Conservation (phyloP, 2,329 filamentous ascomycete genomes). For the Chalaropsis ovoidea region DNA sequence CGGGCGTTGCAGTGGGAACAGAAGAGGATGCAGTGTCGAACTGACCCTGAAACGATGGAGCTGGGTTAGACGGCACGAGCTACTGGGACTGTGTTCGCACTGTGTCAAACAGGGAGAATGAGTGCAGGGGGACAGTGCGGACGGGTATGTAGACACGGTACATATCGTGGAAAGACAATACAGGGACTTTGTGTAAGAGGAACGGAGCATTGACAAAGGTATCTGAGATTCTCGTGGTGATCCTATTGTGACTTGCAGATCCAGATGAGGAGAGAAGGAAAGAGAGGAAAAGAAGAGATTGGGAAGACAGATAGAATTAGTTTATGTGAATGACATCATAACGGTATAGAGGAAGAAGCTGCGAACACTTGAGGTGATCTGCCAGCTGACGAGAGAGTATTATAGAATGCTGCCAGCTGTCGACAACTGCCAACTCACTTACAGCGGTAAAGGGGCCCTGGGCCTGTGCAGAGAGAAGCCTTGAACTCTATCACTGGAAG, state of each 20-base stretch:
- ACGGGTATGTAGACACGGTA: background rate
- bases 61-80: background rate
- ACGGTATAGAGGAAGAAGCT: background rate
- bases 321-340: too few species aligned
- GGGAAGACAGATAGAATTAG: background rate
- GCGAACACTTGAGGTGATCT: too few species aligned
- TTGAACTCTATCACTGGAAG: background rate
- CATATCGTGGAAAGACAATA: background rate
- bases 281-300: background rate
- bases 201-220: background rate
- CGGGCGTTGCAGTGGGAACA: slow-evolving; percentile 2
- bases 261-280: background rate
- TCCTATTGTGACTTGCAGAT: slow-evolving; percentile 7
- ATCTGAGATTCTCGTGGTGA: background rate
- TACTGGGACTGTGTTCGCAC: background rate
- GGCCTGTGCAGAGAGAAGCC: too few species aligned
- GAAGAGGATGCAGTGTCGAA: slow-evolving; percentile 10
- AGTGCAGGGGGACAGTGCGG: background rate
- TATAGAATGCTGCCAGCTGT: too few species aligned
- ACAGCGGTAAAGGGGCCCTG: background rate
- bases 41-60: background rate
- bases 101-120: background rate
- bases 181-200: background rate
- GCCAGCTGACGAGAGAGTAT: too few species aligned
- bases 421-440: background rate